These are phyloP conservation scores for Ganoderma boninense DNA, from an alignment of 1,284 basidiomycete genomes.

Conservation along the genomic window DNA sequence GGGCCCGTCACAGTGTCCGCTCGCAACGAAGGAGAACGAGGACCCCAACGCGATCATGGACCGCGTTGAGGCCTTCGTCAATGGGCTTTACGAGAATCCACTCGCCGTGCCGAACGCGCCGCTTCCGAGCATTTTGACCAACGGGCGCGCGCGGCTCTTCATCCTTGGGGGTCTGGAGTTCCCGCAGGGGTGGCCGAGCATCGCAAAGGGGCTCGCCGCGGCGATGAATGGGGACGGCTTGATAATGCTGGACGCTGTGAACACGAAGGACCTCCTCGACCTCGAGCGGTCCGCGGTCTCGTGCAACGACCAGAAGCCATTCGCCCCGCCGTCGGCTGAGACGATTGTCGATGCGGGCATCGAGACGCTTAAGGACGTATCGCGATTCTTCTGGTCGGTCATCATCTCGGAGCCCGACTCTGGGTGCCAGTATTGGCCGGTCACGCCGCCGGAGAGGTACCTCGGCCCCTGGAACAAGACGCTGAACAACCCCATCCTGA, in stretches of 20 bases:
- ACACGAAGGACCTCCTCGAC: slow-evolving; percentile 25
- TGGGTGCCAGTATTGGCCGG: slow-evolving; percentile 40
- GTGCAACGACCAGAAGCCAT: slow-evolving; percentile 38
- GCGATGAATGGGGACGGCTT: slow-evolving; percentile 40
- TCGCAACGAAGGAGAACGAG: slow-evolving; percentile 39
- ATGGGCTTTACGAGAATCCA: slow-evolving; percentile 42
- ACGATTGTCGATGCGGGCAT: slow-evolving; percentile 36
- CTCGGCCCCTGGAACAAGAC: slow-evolving; percentile 41
- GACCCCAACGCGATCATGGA: slow-evolving; percentile 37
- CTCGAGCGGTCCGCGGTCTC: slow-evolving; percentile 37
- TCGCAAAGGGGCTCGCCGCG: slow-evolving; percentile 27
- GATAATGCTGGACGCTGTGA: slow-evolving; percentile 29
- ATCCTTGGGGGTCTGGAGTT: slow-evolving; percentile 27
- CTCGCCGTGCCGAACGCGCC: slow-evolving; percentile 41
- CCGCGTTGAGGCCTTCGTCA: slow-evolving; percentile 46
- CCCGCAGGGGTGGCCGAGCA: slow-evolving; percentile 30
- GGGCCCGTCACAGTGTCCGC: slow-evolving; percentile 42
- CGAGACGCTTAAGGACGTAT: slow-evolving; percentile 29
- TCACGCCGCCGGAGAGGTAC: slow-evolving; percentile 34
- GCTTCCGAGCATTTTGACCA: slow-evolving; percentile 45
- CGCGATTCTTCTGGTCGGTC: slow-evolving; percentile 32
- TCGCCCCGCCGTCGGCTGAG: slow-evolving; percentile 31
- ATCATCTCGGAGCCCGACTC: slow-evolving; percentile 35
- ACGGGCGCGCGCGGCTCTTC: slow-evolving; percentile 43
- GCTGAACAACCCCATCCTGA: slow-evolving; percentile 38